These are phyloP conservation scores for Termitomyces titanicus DNA, from an alignment of 768 basidiomycete species.

Conservation along the genomic window DNA sequence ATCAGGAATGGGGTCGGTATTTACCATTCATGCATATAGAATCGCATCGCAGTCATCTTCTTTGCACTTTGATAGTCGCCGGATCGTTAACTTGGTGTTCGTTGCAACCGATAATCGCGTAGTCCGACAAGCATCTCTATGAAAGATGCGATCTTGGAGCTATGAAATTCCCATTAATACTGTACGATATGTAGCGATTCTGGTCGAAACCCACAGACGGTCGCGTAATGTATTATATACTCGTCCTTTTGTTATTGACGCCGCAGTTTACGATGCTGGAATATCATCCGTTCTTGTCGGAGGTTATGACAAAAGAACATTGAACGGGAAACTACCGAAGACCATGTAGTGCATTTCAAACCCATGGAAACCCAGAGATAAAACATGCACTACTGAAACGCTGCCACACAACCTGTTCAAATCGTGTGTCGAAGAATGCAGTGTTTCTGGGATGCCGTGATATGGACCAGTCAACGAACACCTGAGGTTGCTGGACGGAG, in stretches of 20 bases:
- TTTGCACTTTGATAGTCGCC: constrained; percentile 37
- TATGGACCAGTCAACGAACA: background rate
- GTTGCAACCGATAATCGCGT: constrained; percentile 44
- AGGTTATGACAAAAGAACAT: background rate
- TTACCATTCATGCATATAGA: constrained; percentile 17
- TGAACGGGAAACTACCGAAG: background rate
- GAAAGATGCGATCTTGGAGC: background rate
- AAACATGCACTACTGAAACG: background rate
- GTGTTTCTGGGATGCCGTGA: background rate
- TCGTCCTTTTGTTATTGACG: background rate
- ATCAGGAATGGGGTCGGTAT: background rate
- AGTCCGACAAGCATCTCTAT: constrained; percentile 23
- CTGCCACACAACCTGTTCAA: background rate
- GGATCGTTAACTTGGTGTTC: constrained; percentile 44
- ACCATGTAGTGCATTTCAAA: too few relatives aligned
- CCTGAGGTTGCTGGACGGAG: background rate
- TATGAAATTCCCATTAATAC: background rate
- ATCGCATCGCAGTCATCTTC: constrained; percentile 39
- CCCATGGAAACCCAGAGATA: too few relatives aligned
- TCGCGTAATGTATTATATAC: background rate
- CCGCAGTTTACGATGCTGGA: background rate
- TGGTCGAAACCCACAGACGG: background rate
- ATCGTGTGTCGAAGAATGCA: background rate
- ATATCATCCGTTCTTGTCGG: background rate
- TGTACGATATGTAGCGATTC: background rate